Percentiles rank a stretch among this genome's conserved stretches.
These are phyloP conservation scores for Entrophospora sp. DNA, from an alignment of 192 early-diverging fungal species.

Conservation along the genomic window DNA sequence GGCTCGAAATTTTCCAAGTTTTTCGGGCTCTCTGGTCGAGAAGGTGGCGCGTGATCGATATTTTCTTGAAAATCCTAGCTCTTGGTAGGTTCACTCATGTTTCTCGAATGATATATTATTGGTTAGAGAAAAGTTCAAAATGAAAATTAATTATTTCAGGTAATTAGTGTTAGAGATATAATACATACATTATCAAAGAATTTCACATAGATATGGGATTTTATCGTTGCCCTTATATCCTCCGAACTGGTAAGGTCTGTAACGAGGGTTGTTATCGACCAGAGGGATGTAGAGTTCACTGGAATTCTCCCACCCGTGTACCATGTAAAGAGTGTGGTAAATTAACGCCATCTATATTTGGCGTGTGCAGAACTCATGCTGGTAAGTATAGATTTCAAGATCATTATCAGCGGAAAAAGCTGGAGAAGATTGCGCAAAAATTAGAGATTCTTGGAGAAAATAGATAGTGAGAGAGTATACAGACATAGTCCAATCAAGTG, in stretches of 20 bases:
- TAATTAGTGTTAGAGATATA: slow-evolving; percentile 8
- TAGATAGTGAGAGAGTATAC: neutral
- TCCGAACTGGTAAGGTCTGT: neutral
- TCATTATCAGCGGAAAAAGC: neutral
- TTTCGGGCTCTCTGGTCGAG: neutral
- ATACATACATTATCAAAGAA: slow-evolving; percentile 1
- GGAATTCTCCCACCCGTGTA: neutral
- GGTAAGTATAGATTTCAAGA: slow-evolving; percentile 1
- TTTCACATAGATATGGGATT: slow-evolving; percentile 8
- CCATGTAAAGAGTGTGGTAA: slow-evolving; percentile 1
- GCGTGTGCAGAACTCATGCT: neutral
- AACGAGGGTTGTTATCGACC: neutral
- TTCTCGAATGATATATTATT: slow-evolving; percentile 12
- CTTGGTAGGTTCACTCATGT: slow-evolving; percentile 9
- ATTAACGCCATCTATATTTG: neutral
- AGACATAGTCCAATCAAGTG: neutral
- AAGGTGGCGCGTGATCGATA: slow-evolving; percentile 2
- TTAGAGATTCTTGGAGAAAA: neutral
- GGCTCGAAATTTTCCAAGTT: no score
- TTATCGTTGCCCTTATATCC: slow-evolving; percentile 6
- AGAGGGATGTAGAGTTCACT: slow-evolving; percentile 4
- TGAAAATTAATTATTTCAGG: neutral
- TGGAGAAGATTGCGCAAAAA: slow-evolving; percentile 8
- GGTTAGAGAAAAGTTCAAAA: slow-evolving; percentile 10
- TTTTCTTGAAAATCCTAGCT: neutral